Percentiles rank a stretch among this genome's conserved stretches.
phyloP scores from a whole-genome alignment of 2,329 filamentous ascomycete genomes.

The Colletotrichum gigasporum region DNA sequence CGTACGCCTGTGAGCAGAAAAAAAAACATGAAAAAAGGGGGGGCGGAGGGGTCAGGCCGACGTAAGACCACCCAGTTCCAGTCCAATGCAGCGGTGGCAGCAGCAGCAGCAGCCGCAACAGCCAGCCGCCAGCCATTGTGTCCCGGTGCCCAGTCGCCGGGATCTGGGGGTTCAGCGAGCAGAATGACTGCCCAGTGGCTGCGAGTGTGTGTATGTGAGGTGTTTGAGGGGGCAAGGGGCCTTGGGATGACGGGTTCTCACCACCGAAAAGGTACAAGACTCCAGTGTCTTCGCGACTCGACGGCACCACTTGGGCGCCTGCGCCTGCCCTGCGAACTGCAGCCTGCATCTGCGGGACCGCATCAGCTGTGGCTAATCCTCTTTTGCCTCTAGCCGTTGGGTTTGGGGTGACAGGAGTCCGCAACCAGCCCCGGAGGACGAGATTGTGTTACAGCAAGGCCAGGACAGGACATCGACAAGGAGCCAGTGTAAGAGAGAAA shows the following conservation, averaged over 20 bases:
- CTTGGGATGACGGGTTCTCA: not conserved
- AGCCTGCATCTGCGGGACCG: not conserved
- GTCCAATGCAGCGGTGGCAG: not conserved
- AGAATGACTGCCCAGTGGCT: conserved; percentile 27
- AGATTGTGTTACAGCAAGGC: not conserved
- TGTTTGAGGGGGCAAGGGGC: conserved; percentile 10
- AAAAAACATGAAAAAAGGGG: no score
- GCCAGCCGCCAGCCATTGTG: not conserved
- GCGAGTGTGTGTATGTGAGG: not conserved
- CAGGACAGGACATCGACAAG: conserved; percentile 18
- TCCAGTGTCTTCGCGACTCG: no score
- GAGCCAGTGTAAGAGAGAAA: conserved; percentile 11
- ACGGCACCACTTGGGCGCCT: no score
- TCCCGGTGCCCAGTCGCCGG: not conserved
- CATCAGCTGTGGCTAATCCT: conserved; percentile 7
- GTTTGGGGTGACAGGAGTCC: not conserved
- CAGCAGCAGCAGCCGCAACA: not conserved
- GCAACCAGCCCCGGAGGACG: not conserved
- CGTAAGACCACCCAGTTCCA: not conserved
- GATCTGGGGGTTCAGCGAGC: conserved; percentile 7
- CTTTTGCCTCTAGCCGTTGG: not conserved
- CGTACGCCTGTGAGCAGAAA: conserved; percentile 10
- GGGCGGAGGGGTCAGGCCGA: not conserved
- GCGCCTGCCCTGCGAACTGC: not conserved
- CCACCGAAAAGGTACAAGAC: no score